Conservation (phyloP, 2,329 filamentous ascomycete species). For the Ceratocystis colombiana region DNA sequence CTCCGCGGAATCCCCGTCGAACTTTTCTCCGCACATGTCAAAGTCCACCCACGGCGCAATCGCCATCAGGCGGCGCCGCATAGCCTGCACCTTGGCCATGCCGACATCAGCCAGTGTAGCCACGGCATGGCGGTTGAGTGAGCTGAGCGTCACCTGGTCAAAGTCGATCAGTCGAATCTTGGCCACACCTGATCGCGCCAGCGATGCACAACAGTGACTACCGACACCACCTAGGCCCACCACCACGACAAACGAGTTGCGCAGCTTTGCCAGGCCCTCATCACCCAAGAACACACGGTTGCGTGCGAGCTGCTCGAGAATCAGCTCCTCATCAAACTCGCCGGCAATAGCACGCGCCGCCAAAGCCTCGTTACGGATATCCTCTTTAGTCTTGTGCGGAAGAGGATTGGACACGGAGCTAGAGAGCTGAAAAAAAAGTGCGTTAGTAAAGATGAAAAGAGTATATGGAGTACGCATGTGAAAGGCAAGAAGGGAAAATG, state of each 20-base stretch:
- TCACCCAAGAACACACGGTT: slow-evolving; percentile 85
- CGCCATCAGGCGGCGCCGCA: slow-evolving; percentile 69
- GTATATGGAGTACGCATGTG: background rate
- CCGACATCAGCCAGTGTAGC: slow-evolving; percentile 91
- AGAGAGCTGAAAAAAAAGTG: slow-evolving; percentile 42
- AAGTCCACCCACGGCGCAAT: slow-evolving; percentile 88
- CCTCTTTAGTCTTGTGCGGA: slow-evolving; percentile 46
- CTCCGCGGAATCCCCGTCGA: slow-evolving; percentile 56
- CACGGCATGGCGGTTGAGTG: slow-evolving; percentile 89
- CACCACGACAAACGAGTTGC: slow-evolving; percentile 72
- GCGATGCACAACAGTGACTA: slow-evolving; percentile 76
- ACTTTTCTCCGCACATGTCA: slow-evolving; percentile 77
- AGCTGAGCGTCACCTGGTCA: slow-evolving; percentile 91
- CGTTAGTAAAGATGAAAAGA: slow-evolving; percentile 9
- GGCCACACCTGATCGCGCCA: slow-evolving; percentile 82
- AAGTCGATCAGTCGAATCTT: slow-evolving; percentile 86
- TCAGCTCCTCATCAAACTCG: slow-evolving; percentile 65
- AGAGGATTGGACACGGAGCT: slow-evolving; percentile 47
- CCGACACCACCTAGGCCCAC: slow-evolving; percentile 93
- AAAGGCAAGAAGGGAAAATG: background rate
- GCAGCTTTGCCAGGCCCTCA: slow-evolving; percentile 67
- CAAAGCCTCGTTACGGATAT: slow-evolving; percentile 48
- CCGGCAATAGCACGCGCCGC: slow-evolving; percentile 51
- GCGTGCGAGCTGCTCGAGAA: slow-evolving; percentile 85
- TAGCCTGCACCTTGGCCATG: slow-evolving; percentile 78